Conservation (phyloP, 108 stramenopile species). For the Nannochloropsis gaditana region DNA sequence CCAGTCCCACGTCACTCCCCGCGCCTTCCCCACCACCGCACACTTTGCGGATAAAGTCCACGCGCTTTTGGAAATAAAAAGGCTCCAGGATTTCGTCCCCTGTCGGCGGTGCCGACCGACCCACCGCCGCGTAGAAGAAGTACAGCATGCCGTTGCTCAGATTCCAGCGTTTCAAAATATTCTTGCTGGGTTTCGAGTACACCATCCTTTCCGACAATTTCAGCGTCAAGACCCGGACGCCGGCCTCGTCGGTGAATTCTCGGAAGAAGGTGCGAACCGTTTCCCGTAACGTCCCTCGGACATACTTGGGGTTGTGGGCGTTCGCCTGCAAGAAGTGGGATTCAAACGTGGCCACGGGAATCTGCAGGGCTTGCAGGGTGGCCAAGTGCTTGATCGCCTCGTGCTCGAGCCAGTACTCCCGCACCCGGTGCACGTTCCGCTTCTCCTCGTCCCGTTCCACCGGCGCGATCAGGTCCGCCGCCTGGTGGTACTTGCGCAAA, state of each 20-base stretch:
- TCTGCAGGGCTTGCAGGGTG: neutral
- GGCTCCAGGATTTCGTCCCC: neutral
- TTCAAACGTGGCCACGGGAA: neutral
- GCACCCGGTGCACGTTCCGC: neutral
- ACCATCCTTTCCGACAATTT: neutral
- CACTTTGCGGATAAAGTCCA: neutral
- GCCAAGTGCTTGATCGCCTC: neutral
- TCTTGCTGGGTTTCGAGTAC: neutral
- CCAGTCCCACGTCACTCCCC: neutral
- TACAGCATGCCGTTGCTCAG: slow-evolving; percentile 14
- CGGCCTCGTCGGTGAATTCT: neutral
- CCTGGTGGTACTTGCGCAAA: neutral
- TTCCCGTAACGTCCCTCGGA: neutral
- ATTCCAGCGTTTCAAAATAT: neutral
- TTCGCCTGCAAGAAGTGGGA: neutral
- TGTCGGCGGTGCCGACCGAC: neutral
- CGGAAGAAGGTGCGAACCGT: neutral
- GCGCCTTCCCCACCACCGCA: neutral
- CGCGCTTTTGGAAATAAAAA: neutral
- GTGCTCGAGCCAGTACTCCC: slow-evolving; percentile 15
- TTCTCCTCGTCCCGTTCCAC: neutral
- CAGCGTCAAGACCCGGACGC: neutral
- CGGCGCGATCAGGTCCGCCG: neutral
- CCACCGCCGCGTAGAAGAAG: neutral
- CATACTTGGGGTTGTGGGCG: slow-evolving; percentile 1